Percentiles rank a stretch among this genome's conserved stretches.
Evolutionary conservation across 2,329 filamentous ascomycete species (phyloP).

Genomic region (Aspergillus cejpii): DNA sequence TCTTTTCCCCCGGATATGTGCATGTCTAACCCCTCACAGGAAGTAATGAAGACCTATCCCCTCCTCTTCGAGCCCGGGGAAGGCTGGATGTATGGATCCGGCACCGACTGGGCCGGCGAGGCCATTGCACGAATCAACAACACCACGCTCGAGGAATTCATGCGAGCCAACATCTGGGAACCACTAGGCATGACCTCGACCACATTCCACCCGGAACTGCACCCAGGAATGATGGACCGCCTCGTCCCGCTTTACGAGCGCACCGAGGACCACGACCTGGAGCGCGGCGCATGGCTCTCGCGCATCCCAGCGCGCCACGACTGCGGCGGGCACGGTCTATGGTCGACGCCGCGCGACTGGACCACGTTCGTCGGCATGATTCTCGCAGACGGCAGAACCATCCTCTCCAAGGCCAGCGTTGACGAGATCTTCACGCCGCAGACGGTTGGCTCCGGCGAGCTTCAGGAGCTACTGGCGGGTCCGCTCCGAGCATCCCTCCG

Average conservation of each 20-base stretch:
- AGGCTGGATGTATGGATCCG: neutral
- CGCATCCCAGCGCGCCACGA: neutral
- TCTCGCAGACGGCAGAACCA: neutral
- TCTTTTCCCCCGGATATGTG: no score
- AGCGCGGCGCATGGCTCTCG: neutral
- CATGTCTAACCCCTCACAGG: no score
- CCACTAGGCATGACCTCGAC: neutral
- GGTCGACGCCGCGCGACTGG: neutral
- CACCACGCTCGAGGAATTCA: neutral
- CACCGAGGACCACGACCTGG: neutral
- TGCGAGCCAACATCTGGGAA: neutral
- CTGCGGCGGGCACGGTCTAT: neutral
- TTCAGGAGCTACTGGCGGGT: neutral
- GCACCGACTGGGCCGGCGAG: conserved; percentile 1
- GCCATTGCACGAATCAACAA: neutral
- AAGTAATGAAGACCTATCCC: neutral
- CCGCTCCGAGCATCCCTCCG: conserved; percentile 2
- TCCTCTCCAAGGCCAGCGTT: neutral
- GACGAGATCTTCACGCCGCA: neutral
- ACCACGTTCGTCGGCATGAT: neutral
- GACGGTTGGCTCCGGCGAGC: neutral
- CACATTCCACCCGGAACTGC: neutral
- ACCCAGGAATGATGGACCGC: neutral
- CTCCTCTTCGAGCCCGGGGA: neutral
- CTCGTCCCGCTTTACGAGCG: neutral